phyloP scores from a whole-genome alignment of 768 basidiomycete genomes.

The Phylloporus sp. region DNA sequence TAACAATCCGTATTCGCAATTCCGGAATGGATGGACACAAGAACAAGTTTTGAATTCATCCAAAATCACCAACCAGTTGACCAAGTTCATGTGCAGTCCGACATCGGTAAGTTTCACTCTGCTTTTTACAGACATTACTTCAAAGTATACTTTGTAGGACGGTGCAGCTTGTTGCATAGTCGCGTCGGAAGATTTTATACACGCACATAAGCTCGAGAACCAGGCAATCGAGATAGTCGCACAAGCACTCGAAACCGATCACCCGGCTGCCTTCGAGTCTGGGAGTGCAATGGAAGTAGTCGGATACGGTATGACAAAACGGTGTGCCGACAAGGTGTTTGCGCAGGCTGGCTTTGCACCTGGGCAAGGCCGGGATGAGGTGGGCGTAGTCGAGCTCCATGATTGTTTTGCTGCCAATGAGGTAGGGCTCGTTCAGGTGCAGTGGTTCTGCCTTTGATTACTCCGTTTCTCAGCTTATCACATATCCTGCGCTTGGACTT shows the following conservation, averaged over 20 bases:
- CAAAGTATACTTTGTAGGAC: too few relatives aligned
- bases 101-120: conserved; percentile 75
- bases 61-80: conserved; percentile 64
- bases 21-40: conserved; percentile 67
- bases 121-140: too few relatives aligned
- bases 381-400: conserved; percentile 79
- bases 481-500: conserved; percentile 73
- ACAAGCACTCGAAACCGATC: conserved; percentile 60
- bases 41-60: conserved; percentile 62
- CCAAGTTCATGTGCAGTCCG: conserved; percentile 80
- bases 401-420: conserved; percentile 83
- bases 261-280: conserved; percentile 54
- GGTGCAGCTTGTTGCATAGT: conserved; percentile 72
- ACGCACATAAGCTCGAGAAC: conserved; percentile 64
- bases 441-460: too few relatives aligned
- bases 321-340: conserved; percentile 63
- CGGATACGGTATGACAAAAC: conserved; percentile 69
- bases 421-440: too few relatives aligned
- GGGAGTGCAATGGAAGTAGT: conserved; percentile 69
- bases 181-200: conserved; percentile 74
- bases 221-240: conserved; percentile 80
- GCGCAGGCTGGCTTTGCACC: conserved; percentile 58
- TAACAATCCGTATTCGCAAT: conserved; percentile 81
- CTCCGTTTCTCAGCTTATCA: conserved; percentile 68
- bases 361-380: conserved; percentile 58